Evolutionary conservation across 345 rosid genomes (phyloP).

Genomic region (Populus pruinosa): DNA sequence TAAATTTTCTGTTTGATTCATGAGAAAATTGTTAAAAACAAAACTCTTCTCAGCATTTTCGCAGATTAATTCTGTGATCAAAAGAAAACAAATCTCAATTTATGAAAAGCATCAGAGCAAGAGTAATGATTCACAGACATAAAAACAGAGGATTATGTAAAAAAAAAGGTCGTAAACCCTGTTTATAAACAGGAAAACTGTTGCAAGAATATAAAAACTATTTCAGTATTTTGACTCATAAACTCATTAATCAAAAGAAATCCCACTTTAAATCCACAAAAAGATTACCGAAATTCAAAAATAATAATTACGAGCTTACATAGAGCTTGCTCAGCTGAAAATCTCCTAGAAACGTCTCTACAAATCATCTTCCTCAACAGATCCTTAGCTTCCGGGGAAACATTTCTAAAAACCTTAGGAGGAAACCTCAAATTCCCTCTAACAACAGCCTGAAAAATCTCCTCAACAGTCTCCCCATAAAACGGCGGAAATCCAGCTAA

Average conservation of each 20-base stretch:
- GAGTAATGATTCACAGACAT: background rate
- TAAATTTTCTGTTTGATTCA: background rate
- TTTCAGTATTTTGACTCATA: background rate
- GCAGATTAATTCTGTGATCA: background rate
- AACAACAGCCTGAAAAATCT: constrained; percentile 28
- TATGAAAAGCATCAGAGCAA: background rate
- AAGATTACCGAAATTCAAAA: background rate
- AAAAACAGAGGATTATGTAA: too few relatives aligned
- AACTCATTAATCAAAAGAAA: background rate
- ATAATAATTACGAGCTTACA: constrained; percentile 9
- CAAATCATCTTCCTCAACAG: constrained; percentile 24
- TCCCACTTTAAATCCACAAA: background rate
- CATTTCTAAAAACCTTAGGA: constrained; percentile 9
- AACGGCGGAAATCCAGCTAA: constrained; percentile 30
- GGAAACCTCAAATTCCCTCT: constrained; percentile 33
- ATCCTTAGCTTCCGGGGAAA: constrained; percentile 28
- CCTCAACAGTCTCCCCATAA: constrained; percentile 21
- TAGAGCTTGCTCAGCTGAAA: constrained; percentile 32
- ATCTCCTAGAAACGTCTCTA: constrained; percentile 25
- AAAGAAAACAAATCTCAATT: background rate
- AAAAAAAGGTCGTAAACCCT: background rate
- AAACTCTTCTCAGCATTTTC: background rate
- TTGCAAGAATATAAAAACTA: background rate
- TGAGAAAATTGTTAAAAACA: background rate
- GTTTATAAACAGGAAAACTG: background rate